A percentile compares a stretch with the other conserved stretches of the same genome.
Conservation (phyloP, 306 rosid genomes). For the Sicyos edulis region DNA sequence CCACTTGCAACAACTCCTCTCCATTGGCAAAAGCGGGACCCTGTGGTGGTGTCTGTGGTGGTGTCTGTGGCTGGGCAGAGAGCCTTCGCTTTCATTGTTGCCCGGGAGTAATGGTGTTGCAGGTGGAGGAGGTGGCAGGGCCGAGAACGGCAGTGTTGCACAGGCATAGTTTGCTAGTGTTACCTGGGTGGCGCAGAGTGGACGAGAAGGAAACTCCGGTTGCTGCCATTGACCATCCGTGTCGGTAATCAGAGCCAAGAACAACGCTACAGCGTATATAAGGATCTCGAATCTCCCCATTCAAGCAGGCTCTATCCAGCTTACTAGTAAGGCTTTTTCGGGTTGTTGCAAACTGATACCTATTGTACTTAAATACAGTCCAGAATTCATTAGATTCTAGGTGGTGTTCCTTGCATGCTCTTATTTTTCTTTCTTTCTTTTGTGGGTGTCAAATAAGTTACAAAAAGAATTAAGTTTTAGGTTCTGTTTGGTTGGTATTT, state of each 20-base stretch:
- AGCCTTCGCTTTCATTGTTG: background rate
- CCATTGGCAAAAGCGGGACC: background rate
- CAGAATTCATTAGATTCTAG: conserved; percentile 23
- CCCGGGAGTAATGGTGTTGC: background rate
- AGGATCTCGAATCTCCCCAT: conserved; percentile 14
- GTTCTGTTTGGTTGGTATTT: conserved; percentile 28
- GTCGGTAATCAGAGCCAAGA: background rate
- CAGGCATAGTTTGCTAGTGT: conserved; percentile 22
- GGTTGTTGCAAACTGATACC: conserved; percentile 19
- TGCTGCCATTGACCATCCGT: conserved; percentile 9
- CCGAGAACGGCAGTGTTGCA: conserved; percentile 10
- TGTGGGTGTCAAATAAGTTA: conserved; percentile 18
- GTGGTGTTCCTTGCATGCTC: conserved; percentile 9
- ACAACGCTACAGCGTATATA: background rate
- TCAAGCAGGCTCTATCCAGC: background rate
- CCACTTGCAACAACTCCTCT: conserved; percentile 24
- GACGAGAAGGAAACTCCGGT: conserved; percentile 9
- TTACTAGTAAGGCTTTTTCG: conserved; percentile 19
- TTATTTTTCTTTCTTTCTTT: background rate
- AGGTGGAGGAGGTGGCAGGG: background rate
- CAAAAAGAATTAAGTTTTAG: conserved; percentile 41
- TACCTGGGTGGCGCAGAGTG: conserved; percentile 23
- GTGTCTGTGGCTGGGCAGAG: background rate
- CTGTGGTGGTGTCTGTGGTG: background rate
- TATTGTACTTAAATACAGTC: conserved; percentile 34